Conservation (phyloP, 2,329 filamentous ascomycete genomes). For the Pseudocercospora vitis region DNA sequence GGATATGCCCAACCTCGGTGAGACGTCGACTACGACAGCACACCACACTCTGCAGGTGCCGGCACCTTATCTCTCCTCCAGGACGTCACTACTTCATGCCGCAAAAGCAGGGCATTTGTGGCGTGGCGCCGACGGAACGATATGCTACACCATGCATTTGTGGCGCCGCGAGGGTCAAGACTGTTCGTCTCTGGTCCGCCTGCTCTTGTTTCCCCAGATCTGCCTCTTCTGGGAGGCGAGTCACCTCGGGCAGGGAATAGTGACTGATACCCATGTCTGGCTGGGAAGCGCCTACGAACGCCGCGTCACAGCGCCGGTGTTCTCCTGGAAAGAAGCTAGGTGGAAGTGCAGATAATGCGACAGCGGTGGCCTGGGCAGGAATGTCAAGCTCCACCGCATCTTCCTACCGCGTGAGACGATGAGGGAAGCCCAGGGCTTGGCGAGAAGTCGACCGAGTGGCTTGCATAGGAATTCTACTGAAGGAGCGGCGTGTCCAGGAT, state of each 20-base stretch:
- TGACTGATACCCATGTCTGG: neutral
- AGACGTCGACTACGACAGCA: neutral
- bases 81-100: neutral
- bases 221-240: neutral
- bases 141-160: neutral
- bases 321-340: neutral
- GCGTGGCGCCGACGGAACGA: neutral
- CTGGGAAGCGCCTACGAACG: neutral
- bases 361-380: slow-evolving; percentile 13
- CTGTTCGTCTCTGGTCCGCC: neutral
- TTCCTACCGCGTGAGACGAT: slow-evolving; percentile 7
- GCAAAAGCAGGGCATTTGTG: neutral
- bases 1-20: neutral
- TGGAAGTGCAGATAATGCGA: slow-evolving; percentile 13
- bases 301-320: neutral
- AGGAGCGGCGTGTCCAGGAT: slow-evolving; percentile 9
- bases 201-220: slow-evolving; percentile 2
- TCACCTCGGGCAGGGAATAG: neutral
- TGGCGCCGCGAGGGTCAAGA: neutral
- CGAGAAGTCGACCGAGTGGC: slow-evolving; percentile 14
- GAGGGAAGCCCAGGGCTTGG: slow-evolving; percentile 16
- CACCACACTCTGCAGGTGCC: neutral
- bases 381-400: slow-evolving; percentile 11
- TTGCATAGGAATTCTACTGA: slow-evolving; percentile 15
- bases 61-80: neutral